These are phyloP conservation scores for Candida frijolesensis DNA, from an alignment of 1,139 yeast genomes.

Conservation along the genomic window DNA sequence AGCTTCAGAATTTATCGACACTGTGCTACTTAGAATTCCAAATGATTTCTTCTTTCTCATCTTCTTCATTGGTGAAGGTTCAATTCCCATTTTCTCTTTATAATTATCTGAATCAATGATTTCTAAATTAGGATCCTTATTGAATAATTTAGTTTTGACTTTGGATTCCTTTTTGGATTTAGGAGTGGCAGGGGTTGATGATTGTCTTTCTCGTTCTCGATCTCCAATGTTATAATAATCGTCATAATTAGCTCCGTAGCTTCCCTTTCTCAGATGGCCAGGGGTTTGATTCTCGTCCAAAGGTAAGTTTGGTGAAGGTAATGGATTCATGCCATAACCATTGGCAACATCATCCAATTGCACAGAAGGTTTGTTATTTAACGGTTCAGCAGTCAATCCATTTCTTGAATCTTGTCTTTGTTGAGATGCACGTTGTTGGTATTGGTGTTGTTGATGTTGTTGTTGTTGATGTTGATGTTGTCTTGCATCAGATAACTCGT, in stretches of 20 bases:
- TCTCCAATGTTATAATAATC: conserved; percentile 6
- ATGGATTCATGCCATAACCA: conserved; percentile 5
- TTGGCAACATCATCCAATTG: conserved; percentile 4
- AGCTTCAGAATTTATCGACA: conserved; percentile 3
- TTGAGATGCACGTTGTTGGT: neutral
- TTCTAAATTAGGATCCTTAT: conserved; percentile 16
- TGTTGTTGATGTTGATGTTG: neutral
- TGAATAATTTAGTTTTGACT: conserved; percentile 17
- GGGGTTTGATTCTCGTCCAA: conserved; percentile 3
- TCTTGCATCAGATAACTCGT: neutral
- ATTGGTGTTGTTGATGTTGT: neutral
- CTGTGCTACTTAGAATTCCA: conserved; percentile 19
- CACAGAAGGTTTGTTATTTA: conserved; percentile 2
- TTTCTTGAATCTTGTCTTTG: neutral
- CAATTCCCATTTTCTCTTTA: conserved; percentile 17
- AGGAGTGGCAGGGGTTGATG: conserved; percentile 1
- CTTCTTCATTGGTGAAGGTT: conserved; percentile 17
- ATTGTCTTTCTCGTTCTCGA: neutral
- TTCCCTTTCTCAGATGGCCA: conserved; percentile 6
- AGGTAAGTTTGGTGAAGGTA: conserved; percentile 6
- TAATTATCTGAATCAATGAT: conserved; percentile 18
- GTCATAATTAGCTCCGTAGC: conserved; percentile 4
- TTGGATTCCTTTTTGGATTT: conserved; percentile 13
- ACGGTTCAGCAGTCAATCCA: conserved; percentile 1
- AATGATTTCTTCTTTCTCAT: conserved; percentile 27